Evolutionary conservation across 345 rosid genomes (phyloP).

Genomic region (Euphorbia tirucalli): DNA sequence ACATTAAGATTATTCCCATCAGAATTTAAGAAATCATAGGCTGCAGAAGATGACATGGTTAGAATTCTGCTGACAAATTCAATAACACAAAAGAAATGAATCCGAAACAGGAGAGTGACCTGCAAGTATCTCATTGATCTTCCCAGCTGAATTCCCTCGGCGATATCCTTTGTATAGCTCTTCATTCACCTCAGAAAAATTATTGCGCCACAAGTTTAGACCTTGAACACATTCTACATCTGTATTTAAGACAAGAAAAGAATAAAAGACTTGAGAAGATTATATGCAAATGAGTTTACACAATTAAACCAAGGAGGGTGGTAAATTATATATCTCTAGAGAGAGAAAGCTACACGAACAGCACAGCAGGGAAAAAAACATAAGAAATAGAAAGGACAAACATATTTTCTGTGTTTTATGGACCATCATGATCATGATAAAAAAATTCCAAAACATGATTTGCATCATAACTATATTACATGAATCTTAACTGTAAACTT

Average conservation of each 20-base stretch:
- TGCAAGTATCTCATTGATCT: slow-evolving; percentile 68
- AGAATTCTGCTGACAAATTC: slow-evolving; percentile 5
- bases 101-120: slow-evolving; percentile 41
- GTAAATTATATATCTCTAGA: neutral
- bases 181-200: slow-evolving; percentile 59
- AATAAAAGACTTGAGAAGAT: neutral
- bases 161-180: slow-evolving; percentile 67
- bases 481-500: neutral
- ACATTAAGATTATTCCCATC: slow-evolving; percentile 52
- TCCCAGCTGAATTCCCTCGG: slow-evolving; percentile 58
- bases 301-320: neutral
- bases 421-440: neutral
- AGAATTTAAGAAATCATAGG: slow-evolving; percentile 78
- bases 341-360: neutral
- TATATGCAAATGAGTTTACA: neutral
- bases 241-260: slow-evolving; percentile 24
- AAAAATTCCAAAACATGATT: neutral
- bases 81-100: slow-evolving; percentile 2
- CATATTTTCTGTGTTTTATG: neutral
- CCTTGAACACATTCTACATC: slow-evolving; percentile 64
- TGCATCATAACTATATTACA: neutral
- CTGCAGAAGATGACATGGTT: slow-evolving; percentile 40
- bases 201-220: slow-evolving; percentile 59
- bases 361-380: neutral
- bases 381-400: neutral